Base-by-base conservation (phyloP, 169 alveolate species). In the Babesia ovata region DNA sequence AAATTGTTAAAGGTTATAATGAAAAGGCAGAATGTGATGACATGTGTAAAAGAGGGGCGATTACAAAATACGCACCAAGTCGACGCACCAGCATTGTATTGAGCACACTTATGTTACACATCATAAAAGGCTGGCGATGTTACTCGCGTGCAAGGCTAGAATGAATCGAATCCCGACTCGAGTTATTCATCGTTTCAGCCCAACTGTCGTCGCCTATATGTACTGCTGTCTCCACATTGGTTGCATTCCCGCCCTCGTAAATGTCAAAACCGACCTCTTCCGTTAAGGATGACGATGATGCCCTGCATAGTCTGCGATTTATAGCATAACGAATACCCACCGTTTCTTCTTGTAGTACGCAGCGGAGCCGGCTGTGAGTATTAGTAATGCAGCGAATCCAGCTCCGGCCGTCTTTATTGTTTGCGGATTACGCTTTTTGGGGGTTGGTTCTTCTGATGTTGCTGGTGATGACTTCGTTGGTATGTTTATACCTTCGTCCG, bases 161-260 rank as follows among this genome's bases (percentile, higher is more conserved):
- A 45, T 45, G 50, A 45, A 33, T 7, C 19, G 11, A 45, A 45
- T 17, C 50, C 4, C 21, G 3, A 53, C 26, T 16, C 16, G 14
- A 13, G 36, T 4, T 28, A n/a, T 42, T 61, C 39, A 56, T 3
- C 7, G 26, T 28, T 61, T 71, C 0, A 4, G 24, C 83, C 83
- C 83, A 73, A 39, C 63, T 44, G 9, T 73, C 76, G 16, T 73
- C 83, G 36, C 77, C 21, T 8, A 73, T 24, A 29, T 60, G 58
- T 36, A 73, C 83, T 9, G 78, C 78, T 21, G 83, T 73, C 46
- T 73, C 83, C 28, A 56, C 61, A 28, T 73, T 67, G 4, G 63
- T 45, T 19, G 12, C 13, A 2, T 52, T 46, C 8, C 45, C 50
- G 9, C 26, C 44, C 4, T 73, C 65, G 29, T 49, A 24, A 26